Percentiles rank a stretch among this genome's conserved stretches.
Conservation (phyloP, 2,329 filamentous ascomycete species). For the Pseudogymnoascus sp. region DNA sequence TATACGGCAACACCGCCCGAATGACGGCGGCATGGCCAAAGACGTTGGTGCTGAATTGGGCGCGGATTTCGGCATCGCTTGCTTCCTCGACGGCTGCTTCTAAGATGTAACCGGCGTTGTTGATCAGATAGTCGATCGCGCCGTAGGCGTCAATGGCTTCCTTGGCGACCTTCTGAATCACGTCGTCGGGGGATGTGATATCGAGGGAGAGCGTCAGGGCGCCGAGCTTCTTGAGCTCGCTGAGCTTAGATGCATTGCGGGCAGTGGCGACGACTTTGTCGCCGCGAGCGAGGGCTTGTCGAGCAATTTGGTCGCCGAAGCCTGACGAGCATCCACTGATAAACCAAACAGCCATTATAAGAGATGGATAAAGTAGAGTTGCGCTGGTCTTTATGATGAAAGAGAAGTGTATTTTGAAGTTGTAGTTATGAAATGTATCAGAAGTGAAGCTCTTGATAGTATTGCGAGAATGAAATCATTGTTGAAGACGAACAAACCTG, state of each 20-base stretch:
- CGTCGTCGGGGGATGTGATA: slow-evolving; percentile 29
- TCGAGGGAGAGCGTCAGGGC: slow-evolving; percentile 32
- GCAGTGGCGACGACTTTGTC: slow-evolving; percentile 41
- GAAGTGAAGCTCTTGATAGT: not conserved
- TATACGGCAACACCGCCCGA: slow-evolving; percentile 37
- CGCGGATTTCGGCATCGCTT: slow-evolving; percentile 31
- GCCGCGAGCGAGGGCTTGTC: slow-evolving; percentile 34
- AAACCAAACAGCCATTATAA: slow-evolving; percentile 32
- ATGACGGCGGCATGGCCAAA: slow-evolving; percentile 41
- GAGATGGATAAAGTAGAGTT: not conserved
- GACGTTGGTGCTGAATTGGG: slow-evolving; percentile 44
- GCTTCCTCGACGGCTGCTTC: slow-evolving; percentile 37
- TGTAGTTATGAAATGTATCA: not conserved
- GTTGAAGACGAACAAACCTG: not conserved
- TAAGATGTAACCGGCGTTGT: slow-evolving; percentile 38
- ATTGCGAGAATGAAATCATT: not conserved
- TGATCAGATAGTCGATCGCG: slow-evolving; percentile 36
- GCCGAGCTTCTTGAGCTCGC: slow-evolving; percentile 28
- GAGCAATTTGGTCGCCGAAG: slow-evolving; percentile 37
- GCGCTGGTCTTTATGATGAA: not conserved
- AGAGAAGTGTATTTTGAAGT: not conserved
- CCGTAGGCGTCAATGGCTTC: slow-evolving; percentile 33
- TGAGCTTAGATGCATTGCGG: slow-evolving; percentile 31
- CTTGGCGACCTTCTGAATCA: slow-evolving; percentile 30
- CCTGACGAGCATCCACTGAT: slow-evolving; percentile 41